Percentiles rank a stretch among this genome's conserved stretches.
Conservation (phyloP, 352 stramenopile genomes). For the Pythium aphanidermatum region DNA sequence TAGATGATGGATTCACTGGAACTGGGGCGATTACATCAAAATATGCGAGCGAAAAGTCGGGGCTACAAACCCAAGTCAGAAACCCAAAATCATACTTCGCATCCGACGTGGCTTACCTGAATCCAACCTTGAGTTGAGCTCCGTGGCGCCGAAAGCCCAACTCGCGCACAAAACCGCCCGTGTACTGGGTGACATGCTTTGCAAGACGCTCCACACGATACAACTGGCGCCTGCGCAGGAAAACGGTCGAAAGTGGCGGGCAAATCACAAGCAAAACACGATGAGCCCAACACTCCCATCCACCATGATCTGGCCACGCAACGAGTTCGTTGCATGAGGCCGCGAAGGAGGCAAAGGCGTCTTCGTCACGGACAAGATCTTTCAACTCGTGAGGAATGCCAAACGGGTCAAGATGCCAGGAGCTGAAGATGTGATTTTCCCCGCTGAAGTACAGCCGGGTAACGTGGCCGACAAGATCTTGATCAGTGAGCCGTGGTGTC, state of each 20-base stretch:
- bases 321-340: slow-evolving; percentile 65
- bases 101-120: too few species aligned
- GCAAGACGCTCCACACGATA: slow-evolving; percentile 53
- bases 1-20: not conserved
- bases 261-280: slow-evolving; percentile 38
- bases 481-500: slow-evolving; percentile 68
- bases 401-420: slow-evolving; percentile 58
- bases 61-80: slow-evolving; percentile 9
- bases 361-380: slow-evolving; percentile 68
- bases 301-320: slow-evolving; percentile 34
- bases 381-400: slow-evolving; percentile 48
- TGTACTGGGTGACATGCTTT: slow-evolving; percentile 61
- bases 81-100: not conserved
- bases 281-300: slow-evolving; percentile 68
- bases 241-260: slow-evolving; percentile 48
- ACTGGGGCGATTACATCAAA: slow-evolving; percentile 66
- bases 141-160: slow-evolving; percentile 74
- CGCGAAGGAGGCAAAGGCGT: slow-evolving; percentile 65
- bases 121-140: slow-evolving; percentile 73
- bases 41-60: slow-evolving; percentile 80
- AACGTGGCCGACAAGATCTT: slow-evolving; percentile 67
- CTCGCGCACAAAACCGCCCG: slow-evolving; percentile 73
- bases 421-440: slow-evolving; percentile 59
- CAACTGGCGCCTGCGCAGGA: slow-evolving; percentile 64
- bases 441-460: slow-evolving; percentile 68